These are phyloP conservation scores for Mycena belliarum DNA, from an alignment of 768 basidiomycete species.

Conservation along the genomic window DNA sequence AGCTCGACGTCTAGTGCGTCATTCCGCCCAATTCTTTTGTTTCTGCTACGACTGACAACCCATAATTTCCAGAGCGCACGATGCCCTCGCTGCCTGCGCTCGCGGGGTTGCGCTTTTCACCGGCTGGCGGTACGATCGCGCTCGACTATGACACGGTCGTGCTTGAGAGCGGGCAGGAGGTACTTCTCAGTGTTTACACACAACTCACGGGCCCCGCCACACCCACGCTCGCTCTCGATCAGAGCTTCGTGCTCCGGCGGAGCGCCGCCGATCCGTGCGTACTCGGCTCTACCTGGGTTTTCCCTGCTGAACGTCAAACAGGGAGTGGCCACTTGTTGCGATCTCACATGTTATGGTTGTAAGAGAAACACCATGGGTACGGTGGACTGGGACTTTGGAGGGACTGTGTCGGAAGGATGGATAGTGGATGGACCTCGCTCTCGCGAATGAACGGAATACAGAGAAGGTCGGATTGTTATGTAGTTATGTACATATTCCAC, in stretches of 20 bases:
- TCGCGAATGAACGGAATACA: background rate
- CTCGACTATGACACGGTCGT: conserved; percentile 18
- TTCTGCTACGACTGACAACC: no score
- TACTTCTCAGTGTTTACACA: conserved; percentile 13
- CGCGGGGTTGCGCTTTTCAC: conserved; percentile 7
- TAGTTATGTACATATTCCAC: no score
- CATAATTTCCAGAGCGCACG: conserved; percentile 12
- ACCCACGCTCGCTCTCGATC: conserved; percentile 15
- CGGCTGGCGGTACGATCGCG: background rate
- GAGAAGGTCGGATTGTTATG: no score
- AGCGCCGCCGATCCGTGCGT: background rate
- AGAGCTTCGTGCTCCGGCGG: conserved; percentile 15
- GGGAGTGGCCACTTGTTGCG: conserved; percentile 15
- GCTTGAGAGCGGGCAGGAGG: background rate
- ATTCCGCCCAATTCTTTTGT: background rate
- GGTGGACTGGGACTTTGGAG: conserved; percentile 7
- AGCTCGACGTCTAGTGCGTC: background rate
- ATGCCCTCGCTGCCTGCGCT: conserved; percentile 15
- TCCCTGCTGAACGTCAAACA: background rate
- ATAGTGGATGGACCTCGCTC: no score
- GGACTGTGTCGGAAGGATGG: background rate
- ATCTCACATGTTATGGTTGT: conserved; percentile 16
- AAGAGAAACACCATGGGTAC: conserved; percentile 18
- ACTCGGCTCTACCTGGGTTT: no score
- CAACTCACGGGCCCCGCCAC: conserved; percentile 9